phyloP scores from a whole-genome alignment of 305 asterid genomes.

The Euphrasia arctica region DNA sequence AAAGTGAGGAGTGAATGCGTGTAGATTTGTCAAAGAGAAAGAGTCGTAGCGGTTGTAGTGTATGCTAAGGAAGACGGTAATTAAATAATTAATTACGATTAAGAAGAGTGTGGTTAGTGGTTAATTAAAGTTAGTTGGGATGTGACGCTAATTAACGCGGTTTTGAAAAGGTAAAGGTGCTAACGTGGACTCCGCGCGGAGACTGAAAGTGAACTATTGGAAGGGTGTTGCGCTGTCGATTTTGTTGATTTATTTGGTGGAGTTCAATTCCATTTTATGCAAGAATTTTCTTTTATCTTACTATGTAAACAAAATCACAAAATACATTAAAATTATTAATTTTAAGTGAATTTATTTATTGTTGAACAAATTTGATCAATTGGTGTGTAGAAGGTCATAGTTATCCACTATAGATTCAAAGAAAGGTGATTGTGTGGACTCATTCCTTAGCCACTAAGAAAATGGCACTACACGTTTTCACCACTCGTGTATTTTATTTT shows the following conservation, averaged over 20 bases:
- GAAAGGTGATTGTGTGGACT: background rate
- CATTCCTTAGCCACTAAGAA: background rate
- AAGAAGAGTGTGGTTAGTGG: background rate
- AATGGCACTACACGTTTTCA: background rate
- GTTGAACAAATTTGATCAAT: too few species aligned
- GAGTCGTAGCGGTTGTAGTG: constrained; percentile 25
- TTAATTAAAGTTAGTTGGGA: constrained; percentile 16
- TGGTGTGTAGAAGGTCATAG: background rate
- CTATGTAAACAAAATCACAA: too few species aligned
- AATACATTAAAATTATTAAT: too few species aligned
- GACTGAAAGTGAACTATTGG: constrained; percentile 14
- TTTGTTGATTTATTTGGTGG: background rate
- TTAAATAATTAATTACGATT: background rate
- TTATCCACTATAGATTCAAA: background rate
- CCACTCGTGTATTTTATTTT: too few species aligned
- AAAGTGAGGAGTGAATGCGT: constrained; percentile 39
- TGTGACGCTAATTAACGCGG: constrained; percentile 59
- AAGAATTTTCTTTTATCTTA: background rate
- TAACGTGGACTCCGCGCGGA: constrained; percentile 34
- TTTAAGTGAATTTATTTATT: too few species aligned
- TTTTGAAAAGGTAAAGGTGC: constrained; percentile 21
- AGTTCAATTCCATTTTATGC: background rate
- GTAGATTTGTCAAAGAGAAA: constrained; percentile 57
- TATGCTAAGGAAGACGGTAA: constrained; percentile 25
- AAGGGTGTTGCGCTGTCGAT: background rate